Evolutionary conservation across 2,329 filamentous ascomycete species (phyloP).

Genomic region (Penicillium palitans): DNA sequence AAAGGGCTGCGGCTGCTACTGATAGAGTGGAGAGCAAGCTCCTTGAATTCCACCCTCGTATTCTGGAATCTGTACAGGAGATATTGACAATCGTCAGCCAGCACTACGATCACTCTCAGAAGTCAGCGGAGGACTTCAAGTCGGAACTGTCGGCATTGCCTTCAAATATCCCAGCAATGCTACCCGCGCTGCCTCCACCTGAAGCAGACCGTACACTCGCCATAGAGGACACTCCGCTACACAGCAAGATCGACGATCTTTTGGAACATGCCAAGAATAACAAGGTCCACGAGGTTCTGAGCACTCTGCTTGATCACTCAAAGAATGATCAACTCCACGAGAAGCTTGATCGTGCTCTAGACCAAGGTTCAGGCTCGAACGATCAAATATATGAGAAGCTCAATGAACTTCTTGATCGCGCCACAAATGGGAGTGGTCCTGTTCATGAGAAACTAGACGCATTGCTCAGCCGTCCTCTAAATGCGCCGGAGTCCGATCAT

Average conservation of each 20-base stretch:
- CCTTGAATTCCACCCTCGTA: conserved; percentile 81
- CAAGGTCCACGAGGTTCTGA: conserved; percentile 60
- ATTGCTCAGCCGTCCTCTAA: conserved; percentile 57
- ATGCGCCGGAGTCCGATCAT: conserved; percentile 61
- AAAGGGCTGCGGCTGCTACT: conserved; percentile 70
- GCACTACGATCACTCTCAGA: conserved; percentile 85
- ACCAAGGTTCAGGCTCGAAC: conserved; percentile 32
- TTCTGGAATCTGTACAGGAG: conserved; percentile 81
- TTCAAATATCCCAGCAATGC: conserved; percentile 56
- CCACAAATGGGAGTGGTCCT: conserved; percentile 30
- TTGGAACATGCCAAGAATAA: conserved; percentile 48
- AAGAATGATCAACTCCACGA: conserved; percentile 59
- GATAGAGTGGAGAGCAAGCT: conserved; percentile 76
- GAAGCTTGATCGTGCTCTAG: conserved; percentile 54
- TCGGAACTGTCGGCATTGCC: conserved; percentile 54
- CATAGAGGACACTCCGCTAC: conserved; percentile 62
- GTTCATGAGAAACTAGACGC: conserved; percentile 38
- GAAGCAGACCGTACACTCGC: conserved; percentile 19
- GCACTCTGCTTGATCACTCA: conserved; percentile 46
- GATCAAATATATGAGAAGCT: conserved; percentile 60
- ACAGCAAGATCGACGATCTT: conserved; percentile 59
- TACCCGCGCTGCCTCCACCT: conserved; percentile 51
- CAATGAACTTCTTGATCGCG: conserved; percentile 43
- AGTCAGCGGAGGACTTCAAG: conserved; percentile 62
- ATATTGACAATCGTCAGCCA: conserved; percentile 79